Evolutionary conservation across 306 rosid genomes (phyloP), one percentile per base, ranked within the genome.

Genomic region (Quercus wislizeni): DNA sequence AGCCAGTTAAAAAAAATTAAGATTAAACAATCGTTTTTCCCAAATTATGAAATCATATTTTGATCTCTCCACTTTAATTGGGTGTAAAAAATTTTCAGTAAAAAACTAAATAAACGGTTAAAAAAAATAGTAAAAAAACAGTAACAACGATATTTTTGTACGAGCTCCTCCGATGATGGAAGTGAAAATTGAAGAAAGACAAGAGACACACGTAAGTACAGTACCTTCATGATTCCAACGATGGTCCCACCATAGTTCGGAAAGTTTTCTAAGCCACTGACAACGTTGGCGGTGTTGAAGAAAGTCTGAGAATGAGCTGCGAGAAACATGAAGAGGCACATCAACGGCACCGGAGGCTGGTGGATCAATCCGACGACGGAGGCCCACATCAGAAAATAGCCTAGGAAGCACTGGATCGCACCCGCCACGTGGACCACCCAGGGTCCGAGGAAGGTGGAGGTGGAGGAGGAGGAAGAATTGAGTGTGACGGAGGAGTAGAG

Each of bases 151-250:
- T 12, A 12, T 49, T 49, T 49, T 49, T 49, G 54, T 11, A 10
- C 1, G 54, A 11, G 54, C 5, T 49, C 2, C 11, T 38, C 69
- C 0, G n/a, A 64, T 30, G 2, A 64, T 14, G 28, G 2, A 64
- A 64, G 4, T 12, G 54, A 10, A 4, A 7, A 6, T 5, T 28
- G 31, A 5, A 59, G 15, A 59, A 59, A 30, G 31, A 30, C 21
- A 62, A 25, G 3, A 62, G 12, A 38, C 21, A 64, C 43, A 6
- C 25, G 18, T 38, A 1, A 38, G 12, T 35, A 35, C 8, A 1
- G 41, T 81, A 89, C 97, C 97, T 94, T 94, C 91, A 90, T 86
- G 72, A 91, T 91, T 6, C 97, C 99, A 1, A 91, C 93, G 30
- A 94, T 89, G 76, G 97, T 94, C 31, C 97, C 99, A 10, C 95